Base-by-base conservation (phyloP, 2,329 filamentous ascomycete genomes). In the Cladosporium sp. region DNA sequence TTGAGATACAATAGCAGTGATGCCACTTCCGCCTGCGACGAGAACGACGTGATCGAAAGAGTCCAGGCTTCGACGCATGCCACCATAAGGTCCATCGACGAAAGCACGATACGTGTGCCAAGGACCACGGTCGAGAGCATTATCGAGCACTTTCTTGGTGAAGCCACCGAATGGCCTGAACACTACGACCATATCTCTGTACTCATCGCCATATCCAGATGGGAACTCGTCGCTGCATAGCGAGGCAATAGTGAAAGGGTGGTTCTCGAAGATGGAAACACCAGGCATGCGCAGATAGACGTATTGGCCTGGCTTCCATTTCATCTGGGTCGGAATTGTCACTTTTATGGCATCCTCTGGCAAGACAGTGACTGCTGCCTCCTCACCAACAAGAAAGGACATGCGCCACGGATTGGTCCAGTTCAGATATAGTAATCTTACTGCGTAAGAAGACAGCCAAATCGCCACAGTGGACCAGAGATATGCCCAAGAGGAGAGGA, bases 341-440 rank as follows among this genome's bases (percentile, higher is more conserved):
- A 97, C 81, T 67, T 96, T 96, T 71, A 97, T 85, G n/a, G 89
- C 88, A 62, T 94, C 92, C 61, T 96, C 90, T 2, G 89, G 84
- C 74, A 97, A 84, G 19, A 96, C 77, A 1, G 88, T 93, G 33
- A 96, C 84, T 20, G 89, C 88, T 0, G 88, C 90, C 69, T 95
- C 90, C 60, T 97, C 92, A 41, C 92, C 92, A 38, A 95, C 86
- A 60, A 95, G 73, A 72, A 88, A 95, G 0, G 89, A 83, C 57
- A 87, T 72, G 32, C 84, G 80, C 73, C 86, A 85, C 6, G 91
- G 89, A 58, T 85, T 86, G 30, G 82, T 75, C 90, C 91, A 97
- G 70, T 96, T 96, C 53, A 95, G 78, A 57, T 91, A 95, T 69
- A 88, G 88, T 2, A 95, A 64, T 13, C 92, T 82, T 59, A 84